Evolutionary conservation across 805 yeast genomes (phyloP), one percentile per base, ranked within the genome.

Genomic region (Candida lessepsii): DNA sequence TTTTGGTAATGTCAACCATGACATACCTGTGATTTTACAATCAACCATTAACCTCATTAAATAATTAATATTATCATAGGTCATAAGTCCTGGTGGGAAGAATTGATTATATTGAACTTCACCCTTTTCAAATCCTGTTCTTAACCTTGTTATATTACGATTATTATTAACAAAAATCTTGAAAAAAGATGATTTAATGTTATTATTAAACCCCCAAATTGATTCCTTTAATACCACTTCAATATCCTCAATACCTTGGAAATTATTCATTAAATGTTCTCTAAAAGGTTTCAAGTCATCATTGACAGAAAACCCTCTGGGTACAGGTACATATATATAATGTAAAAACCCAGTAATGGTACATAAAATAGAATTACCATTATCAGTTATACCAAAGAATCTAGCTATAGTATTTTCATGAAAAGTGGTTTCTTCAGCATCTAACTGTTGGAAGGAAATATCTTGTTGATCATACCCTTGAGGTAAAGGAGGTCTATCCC

Each of bases 141-240:
- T 75, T 19, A 93, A 53, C 49, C 78, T 79, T 39, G 85, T 75
- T 17, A 90, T 76, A 44, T 74, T 73, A 48, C 71, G 75, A 19
- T 91, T 83, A 52, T 84, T 83, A 8, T 73, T 74, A 11, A 81
- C 82, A 29, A 72, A 71, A 13, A 93, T 70, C 58, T 85, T 86
- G 59, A 93, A 73, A 52, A 90, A 93, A 2, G 95, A 89, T 3
- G 83, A 70, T 53, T 82, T 81, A 9, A 74, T 68, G 51, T 83
- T 87, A 45, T 95, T 93, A 41, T 81, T 81, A 57, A 75, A 93
- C 8, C 97, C 97, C 97, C 97, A 91, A 42, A 93, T 81, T 9
- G 95, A 83, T 58, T 91, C 96, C 52, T 87, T 88, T 54, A 73
- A 60, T 4, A 61, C 70, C 10, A 90, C 69, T 44, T 86, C 88